Conservation (phyloP, 2,329 filamentous ascomycete genomes). For the Cytospora schulzeri region DNA sequence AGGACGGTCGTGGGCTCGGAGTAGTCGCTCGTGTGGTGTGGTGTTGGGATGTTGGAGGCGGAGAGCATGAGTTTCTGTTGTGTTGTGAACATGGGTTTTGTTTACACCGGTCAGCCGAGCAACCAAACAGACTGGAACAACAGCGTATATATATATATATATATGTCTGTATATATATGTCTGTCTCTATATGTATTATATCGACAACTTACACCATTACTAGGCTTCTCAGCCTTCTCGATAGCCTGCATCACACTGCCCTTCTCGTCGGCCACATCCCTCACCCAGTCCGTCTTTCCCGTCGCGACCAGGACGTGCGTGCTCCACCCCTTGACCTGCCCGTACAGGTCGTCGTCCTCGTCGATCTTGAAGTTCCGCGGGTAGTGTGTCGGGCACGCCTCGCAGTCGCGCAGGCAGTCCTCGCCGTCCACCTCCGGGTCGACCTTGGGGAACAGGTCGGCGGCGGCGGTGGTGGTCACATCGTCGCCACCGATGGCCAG, state of each 20-base stretch:
- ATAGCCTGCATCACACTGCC: conserved; percentile 82
- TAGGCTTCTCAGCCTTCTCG: conserved; percentile 57
- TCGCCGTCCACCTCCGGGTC: conserved; percentile 80
- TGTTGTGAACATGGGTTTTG: background rate
- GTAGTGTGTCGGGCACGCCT: conserved; percentile 75
- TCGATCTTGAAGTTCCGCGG: conserved; percentile 75
- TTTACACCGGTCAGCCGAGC: background rate
- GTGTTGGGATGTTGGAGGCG: conserved; percentile 86
- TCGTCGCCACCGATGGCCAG: conserved; percentile 35
- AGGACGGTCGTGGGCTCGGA: conserved; percentile 75
- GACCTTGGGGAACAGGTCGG: conserved; percentile 71
- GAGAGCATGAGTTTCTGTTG: conserved; percentile 81
- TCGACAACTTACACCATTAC: conserved; percentile 63
- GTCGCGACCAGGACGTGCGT: conserved; percentile 92
- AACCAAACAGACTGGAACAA: background rate
- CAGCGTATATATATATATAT: conserved; percentile 1
- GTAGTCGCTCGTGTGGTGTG: conserved; percentile 65
- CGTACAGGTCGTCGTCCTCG: conserved; percentile 77
- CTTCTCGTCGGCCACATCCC: conserved; percentile 85
- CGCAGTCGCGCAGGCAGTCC: conserved; percentile 86
- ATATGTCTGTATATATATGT: background rate
- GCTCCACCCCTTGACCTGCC: conserved; percentile 81
- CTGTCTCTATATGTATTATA: background rate
- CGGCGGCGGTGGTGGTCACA: conserved; percentile 32
- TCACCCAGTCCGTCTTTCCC: conserved; percentile 93